Percentiles rank a stretch among this genome's conserved stretches.
Evolutionary conservation across 352 stramenopile species (phyloP).

Genomic region (Phytophthora kernoviae): DNA sequence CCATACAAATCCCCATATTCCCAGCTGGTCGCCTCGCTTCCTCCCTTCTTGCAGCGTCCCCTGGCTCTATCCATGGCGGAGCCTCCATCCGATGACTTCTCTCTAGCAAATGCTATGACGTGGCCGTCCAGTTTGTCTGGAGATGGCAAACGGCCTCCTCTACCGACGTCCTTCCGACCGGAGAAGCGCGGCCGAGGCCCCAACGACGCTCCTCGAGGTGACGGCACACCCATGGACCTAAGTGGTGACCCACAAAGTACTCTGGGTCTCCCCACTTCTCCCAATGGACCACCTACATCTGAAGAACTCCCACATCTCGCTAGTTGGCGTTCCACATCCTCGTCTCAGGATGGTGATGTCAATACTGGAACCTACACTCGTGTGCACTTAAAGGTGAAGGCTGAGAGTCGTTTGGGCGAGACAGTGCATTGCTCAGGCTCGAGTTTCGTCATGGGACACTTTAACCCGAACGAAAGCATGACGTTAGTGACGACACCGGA

Average conservation of each 20-base stretch:
- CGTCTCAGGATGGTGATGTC: constrained; percentile 58
- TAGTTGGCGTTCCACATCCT: constrained; percentile 40
- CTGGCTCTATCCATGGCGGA: not conserved
- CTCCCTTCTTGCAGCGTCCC: not conserved
- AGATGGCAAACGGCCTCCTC: constrained; percentile 54
- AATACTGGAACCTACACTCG: constrained; percentile 86
- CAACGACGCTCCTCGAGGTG: constrained; percentile 7
- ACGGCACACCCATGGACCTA: constrained; percentile 10
- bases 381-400: constrained; percentile 74
- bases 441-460: constrained; percentile 88
- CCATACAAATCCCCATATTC: constrained; percentile 3
- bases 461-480: constrained; percentile 89
- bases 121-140: constrained; percentile 31
- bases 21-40: not conserved
- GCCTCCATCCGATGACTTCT: not conserved
- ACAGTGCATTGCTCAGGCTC: constrained; percentile 80
- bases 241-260: constrained; percentile 10
- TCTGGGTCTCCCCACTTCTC: constrained; percentile 11
- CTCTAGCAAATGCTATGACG: constrained; percentile 7
- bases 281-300: constrained; percentile 1
- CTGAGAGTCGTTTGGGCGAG: constrained; percentile 75
- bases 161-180: constrained; percentile 45
- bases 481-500: constrained; percentile 96
- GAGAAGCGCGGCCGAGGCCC: constrained; percentile 49
- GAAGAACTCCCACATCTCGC: constrained; percentile 36